A percentile compares a stretch with the other conserved stretches of the same genome.
phyloP scores from a whole-genome alignment of 2,329 filamentous ascomycete species.

The Drechslerella stenobrocha region DNA sequence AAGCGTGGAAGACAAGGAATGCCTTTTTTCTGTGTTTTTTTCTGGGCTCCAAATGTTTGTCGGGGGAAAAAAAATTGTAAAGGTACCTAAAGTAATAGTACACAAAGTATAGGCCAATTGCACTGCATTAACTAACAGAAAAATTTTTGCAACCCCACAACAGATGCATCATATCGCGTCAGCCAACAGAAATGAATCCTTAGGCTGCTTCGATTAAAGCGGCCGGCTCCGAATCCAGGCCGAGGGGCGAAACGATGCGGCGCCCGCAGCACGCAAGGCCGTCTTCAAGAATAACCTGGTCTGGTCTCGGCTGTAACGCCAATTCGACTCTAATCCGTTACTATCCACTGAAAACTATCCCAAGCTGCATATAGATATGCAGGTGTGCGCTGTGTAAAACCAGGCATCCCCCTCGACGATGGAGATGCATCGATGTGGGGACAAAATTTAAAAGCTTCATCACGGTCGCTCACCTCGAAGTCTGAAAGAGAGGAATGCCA shows the following conservation, averaged over 20 bases:
- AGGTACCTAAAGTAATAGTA: no score
- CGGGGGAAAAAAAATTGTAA: no score
- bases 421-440: no score
- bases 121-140: no score
- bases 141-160: no score
- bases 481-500: background rate
- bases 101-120: no score
- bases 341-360: background rate
- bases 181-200: no score
- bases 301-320: background rate
- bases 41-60: background rate
- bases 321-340: background rate
- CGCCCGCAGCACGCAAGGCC: background rate
- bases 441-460: no score
- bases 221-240: slow-evolving; percentile 1
- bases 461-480: background rate
- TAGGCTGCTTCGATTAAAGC: background rate
- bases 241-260: background rate
- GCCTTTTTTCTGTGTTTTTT: slow-evolving; percentile 5
- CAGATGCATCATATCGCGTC: no score
- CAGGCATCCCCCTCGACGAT: no score
- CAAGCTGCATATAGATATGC: slow-evolving; percentile 12
- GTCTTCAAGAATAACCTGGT: background rate
- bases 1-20: slow-evolving; percentile 33
- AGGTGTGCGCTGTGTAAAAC: slow-evolving; percentile 22